Evolutionary conservation across 768 basidiomycete genomes (phyloP).

Genomic region (Tylopilus balloui): DNA sequence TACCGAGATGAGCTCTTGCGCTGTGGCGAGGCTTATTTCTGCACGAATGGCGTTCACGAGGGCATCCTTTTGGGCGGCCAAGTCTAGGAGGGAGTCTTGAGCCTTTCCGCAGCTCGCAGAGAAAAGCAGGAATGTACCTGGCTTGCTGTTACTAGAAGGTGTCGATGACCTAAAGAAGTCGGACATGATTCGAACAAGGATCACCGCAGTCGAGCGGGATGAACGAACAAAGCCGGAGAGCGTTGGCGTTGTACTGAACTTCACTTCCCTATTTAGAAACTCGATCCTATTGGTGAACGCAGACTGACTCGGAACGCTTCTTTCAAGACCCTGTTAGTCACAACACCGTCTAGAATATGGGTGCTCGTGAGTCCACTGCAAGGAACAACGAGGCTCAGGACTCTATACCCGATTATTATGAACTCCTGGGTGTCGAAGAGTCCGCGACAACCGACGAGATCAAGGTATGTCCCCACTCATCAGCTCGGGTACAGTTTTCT

Average conservation of each 20-base stretch:
- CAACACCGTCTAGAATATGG: slow-evolving; percentile 41
- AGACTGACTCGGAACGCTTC: background rate
- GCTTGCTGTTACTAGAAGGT: slow-evolving; percentile 25
- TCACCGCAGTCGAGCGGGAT: background rate
- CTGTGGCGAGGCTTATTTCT: slow-evolving; percentile 70
- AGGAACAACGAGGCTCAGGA: slow-evolving; percentile 28
- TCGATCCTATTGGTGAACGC: too few species aligned
- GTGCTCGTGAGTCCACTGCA: slow-evolving; percentile 60
- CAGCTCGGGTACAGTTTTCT: slow-evolving; percentile 1
- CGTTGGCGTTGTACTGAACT: background rate
- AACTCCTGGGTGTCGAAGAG: slow-evolving; percentile 75
- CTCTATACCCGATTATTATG: slow-evolving; percentile 66
- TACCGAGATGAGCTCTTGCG: slow-evolving; percentile 80
- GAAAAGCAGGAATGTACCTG: slow-evolving; percentile 15
- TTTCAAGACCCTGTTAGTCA: background rate
- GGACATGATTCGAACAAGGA: slow-evolving; percentile 37
- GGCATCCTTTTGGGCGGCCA: slow-evolving; percentile 37
- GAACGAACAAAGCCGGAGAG: background rate
- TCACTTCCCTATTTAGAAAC: background rate
- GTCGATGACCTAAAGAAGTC: slow-evolving; percentile 49
- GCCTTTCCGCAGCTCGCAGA: background rate
- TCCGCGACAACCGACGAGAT: slow-evolving; percentile 85
- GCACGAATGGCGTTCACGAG: slow-evolving; percentile 60
- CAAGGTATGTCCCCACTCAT: slow-evolving; percentile 47
- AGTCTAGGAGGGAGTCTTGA: slow-evolving; percentile 22